Evolutionary conservation across 2,329 filamentous ascomycete genomes (phyloP), one percentile per base, ranked within the genome.

Genomic region (Aspergillus sp.): DNA sequence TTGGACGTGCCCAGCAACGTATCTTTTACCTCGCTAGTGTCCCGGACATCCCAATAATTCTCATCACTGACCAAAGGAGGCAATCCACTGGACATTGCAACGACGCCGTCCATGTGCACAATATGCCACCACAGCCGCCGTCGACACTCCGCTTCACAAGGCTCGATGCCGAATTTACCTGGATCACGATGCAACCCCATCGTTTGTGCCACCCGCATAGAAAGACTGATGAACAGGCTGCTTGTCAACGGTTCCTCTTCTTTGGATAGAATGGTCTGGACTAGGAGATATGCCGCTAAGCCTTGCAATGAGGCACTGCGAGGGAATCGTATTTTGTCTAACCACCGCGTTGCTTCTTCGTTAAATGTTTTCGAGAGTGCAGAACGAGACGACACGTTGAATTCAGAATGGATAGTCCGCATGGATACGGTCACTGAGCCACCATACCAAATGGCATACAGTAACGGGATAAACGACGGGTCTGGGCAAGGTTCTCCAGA

Each of bases 121-220:
- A 74, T 71, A 49, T 73, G 71, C 70, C 71, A 74, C 72, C 72
- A 74, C 43, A 74, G 57, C 10, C 71, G 63, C 43, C 72, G 64
- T 28, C 72, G 62, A 38, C 68, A 64, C 51, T 74, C 71, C 3
- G 71, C 71, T 52, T 73, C 70, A 32, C 65, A 66, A 3, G 69
- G 58, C 7, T 63, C 58, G 42, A 75, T 68, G 4, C 69, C 69
- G 50, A 74, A 75, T 26, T 73, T 67, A 0, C 69, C 69, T 2
- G 72, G 72, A 46, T 76, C 73, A 12, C 72, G 67, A 56, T 74
- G 72, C 4, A 74, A 57, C 9, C 72, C 72, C 64, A 74, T 72
- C 6, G 68, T 72, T 51, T 74, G 72, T 0, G 72, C 72, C 4
- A 74, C 71, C 46, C 72, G 59, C 50, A 73, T 66, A 4, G 67